Percentiles rank a stretch among this genome's conserved stretches.
phyloP scores from a whole-genome alignment of 495 filamentous ascomycete genomes.

The Neurospora africana region DNA sequence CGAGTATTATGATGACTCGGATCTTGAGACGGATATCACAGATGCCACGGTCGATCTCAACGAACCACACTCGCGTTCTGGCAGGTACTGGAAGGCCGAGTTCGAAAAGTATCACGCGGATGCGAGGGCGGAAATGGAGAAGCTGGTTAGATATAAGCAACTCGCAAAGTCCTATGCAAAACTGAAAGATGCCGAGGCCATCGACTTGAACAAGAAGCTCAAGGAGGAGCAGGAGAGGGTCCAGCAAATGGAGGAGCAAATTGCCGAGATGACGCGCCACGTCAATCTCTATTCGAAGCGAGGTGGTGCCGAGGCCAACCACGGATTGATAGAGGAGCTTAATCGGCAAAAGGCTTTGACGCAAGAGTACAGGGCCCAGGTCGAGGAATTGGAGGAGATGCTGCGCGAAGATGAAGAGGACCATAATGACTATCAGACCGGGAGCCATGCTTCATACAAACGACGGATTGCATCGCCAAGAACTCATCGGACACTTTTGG shows the following conservation, averaged over 20 bases:
- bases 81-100: slow-evolving; percentile 88
- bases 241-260: slow-evolving; percentile 40
- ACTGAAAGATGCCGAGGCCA: slow-evolving; percentile 75
- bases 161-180: slow-evolving; percentile 81
- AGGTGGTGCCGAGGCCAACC: slow-evolving; percentile 36
- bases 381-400: slow-evolving; percentile 47
- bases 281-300: slow-evolving; percentile 31
- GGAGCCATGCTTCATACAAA: slow-evolving; percentile 9
- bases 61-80: slow-evolving; percentile 72
- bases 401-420: slow-evolving; percentile 25
- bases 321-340: slow-evolving; percentile 43
- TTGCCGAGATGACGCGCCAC: slow-evolving; percentile 49
- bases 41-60: slow-evolving; percentile 70
- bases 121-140: slow-evolving; percentile 69
- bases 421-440: slow-evolving; percentile 22
- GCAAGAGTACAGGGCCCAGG: slow-evolving; percentile 55
- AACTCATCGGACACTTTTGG: slow-evolving; percentile 36
- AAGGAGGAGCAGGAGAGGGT: slow-evolving; percentile 50
- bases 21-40: slow-evolving; percentile 42
- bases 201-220: slow-evolving; percentile 60
- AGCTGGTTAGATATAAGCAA: slow-evolving; percentile 67
- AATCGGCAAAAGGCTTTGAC: slow-evolving; percentile 58
- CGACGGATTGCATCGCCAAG: slow-evolving; percentile 28
- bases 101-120: slow-evolving; percentile 73
- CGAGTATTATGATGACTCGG: slow-evolving; percentile 20